Evolutionary conservation across 2,329 filamentous ascomycete species (phyloP), one percentile per base, ranked within the genome.

Genomic region (Fusarium sambucinum): DNA sequence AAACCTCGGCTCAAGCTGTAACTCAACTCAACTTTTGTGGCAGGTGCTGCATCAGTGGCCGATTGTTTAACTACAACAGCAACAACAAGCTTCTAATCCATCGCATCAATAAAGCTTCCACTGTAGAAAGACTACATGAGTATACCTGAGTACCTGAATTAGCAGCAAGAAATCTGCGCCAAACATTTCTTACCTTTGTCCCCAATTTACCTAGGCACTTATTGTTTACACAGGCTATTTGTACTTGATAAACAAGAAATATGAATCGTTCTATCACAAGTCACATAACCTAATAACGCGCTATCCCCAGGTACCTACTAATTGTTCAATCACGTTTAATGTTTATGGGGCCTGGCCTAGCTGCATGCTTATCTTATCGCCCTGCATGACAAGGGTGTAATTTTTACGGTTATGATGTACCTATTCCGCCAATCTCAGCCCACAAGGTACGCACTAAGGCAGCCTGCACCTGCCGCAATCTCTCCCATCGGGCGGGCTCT

Each of bases 1-100:
- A 73, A 65, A 61, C 71, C 71, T 73, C 71, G 71, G 71, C 62
- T 55, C 62, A 64, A 46, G 58, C 14, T 33, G 37, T n/a, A 50
- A n/a, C 47, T 27, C 13, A 25, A n/a, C n/a, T 27, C 17, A 25
- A n/a, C n/a, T 30, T 10, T 38, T 50, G 32, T 33, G 33, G 47
- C 33, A 50, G 47, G n/a, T 40, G 47, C n/a, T 38, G 19, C 23
- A 19, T 25, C 25, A 23, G 14, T 50, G 19, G 25, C 33, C 32
- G 13, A 40, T 25, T 38, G 23, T 21, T 50, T 35, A 30, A 27
- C 27, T 27, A 30, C 23, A 13, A 3, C 21, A n/a, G 32, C 17
- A n/a, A 23, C 21, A 27, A 6, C 8, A 25, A 35, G 17, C 16
- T 17, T n/a, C n/a, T n/a, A n/a, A 5, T 27, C 27, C 27, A 27